Evolutionary conservation across 345 rosid genomes (phyloP).

Genomic region (Acer yangbiense): DNA sequence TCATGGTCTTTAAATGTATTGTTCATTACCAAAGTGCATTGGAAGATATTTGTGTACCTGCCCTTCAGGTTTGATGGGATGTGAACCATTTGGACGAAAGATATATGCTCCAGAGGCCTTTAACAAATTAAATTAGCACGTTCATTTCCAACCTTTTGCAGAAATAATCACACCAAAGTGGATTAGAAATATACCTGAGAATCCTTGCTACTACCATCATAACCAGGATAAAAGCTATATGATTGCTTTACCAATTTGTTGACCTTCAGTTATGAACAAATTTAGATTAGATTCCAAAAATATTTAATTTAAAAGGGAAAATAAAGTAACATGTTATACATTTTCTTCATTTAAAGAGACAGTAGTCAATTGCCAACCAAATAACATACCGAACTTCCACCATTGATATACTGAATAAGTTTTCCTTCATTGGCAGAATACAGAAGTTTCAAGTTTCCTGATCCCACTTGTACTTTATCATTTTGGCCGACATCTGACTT

Average conservation of each 20-base stretch:
- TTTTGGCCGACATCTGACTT: conserved; percentile 30
- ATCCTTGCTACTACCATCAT: conserved; percentile 48
- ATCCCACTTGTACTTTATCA: conserved; percentile 52
- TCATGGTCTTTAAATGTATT: conserved; percentile 18
- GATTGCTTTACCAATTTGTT: conserved; percentile 42
- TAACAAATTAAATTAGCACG: conserved; percentile 22
- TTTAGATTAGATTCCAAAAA: neutral
- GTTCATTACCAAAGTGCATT: conserved; percentile 2
- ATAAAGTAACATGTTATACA: neutral
- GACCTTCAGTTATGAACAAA: conserved; percentile 37
- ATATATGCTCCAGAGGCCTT: conserved; percentile 75
- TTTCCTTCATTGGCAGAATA: conserved; percentile 45
- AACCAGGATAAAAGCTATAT: conserved; percentile 57
- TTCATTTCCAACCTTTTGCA: conserved; percentile 7
- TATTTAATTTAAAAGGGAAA: neutral
- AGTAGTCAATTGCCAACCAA: conserved; percentile 4
- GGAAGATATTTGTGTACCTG: conserved; percentile 36
- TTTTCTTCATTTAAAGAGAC: neutral
- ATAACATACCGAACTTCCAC: conserved; percentile 43
- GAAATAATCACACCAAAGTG: neutral
- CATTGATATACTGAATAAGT: conserved; percentile 45
- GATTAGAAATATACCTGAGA: conserved; percentile 43
- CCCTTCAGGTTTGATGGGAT: conserved; percentile 33
- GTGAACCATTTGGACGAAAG: conserved; percentile 57
- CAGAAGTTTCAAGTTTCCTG: conserved; percentile 52